Base-by-base conservation (phyloP, 805 yeast genomes). In the Jamesozyma rosinii region DNA sequence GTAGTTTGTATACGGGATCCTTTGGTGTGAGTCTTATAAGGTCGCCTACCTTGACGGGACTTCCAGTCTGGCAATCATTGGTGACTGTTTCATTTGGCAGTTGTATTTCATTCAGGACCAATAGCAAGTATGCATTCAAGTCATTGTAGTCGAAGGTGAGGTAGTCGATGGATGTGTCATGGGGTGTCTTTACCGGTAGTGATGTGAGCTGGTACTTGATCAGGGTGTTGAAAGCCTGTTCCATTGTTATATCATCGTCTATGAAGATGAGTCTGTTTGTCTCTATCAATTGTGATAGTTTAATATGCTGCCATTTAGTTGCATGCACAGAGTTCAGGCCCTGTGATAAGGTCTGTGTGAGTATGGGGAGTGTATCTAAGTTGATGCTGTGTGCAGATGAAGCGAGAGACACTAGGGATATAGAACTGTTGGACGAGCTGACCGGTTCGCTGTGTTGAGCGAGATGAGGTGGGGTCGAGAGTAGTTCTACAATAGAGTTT, bases 141-240 rank as follows among this genome's bases (percentile, higher is more conserved):
- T 90, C 97, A 19, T 90, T 75, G 65, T 87, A 90, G 63, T 90
- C 97, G 61, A 89, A 89, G 0, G 95, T 82, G 47, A 82, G 71
- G 53, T 88, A 84, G 49, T 80, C 75, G 44, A 77, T 64, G 49
- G 76, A 83, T 40, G 70, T 67, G 2, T 68, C 65, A 46, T 54
- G 67, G 37, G 70, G 68, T 46, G 20, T 17, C n/a, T 40, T 36
- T 18, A 90, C 90, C 0, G 97, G 97, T 44, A 90, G 67, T 9
- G 92, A 81, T 1, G 96, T 89, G 55, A 90, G 72, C 47, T 82
- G 78, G 62, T 88, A 74, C 24, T 71, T 65, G 26, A 75, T 72
- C 55, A 90, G 70, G 3, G 81, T 78, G 54, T 88, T 86, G 67
- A 84, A 90, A 3, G 97, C 97, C 42, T 77, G 71, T 61, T 89